A percentile compares a stretch with the other conserved stretches of the same genome.
Conservation (phyloP, 768 basidiomycete genomes). For the Boletus tylopilopsis region DNA sequence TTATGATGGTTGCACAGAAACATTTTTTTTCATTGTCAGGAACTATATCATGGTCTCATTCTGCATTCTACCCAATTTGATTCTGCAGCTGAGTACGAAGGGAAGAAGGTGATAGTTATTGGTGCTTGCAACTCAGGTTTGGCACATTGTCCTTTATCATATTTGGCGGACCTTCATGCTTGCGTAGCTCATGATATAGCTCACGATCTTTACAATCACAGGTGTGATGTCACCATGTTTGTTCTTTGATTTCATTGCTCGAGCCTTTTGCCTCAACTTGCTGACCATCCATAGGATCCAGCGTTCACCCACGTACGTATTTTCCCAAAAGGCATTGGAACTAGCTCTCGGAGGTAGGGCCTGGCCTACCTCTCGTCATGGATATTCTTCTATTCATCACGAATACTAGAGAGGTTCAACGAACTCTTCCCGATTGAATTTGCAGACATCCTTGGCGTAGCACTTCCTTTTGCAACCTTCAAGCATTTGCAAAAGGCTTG, state of each 20-base stretch:
- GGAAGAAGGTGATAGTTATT: conserved; percentile 63
- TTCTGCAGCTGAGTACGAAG: conserved; percentile 41
- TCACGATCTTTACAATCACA: conserved; percentile 28
- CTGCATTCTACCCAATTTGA: conserved; percentile 53
- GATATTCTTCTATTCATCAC: neutral
- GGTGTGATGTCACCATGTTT: conserved; percentile 29
- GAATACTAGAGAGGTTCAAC: conserved; percentile 23
- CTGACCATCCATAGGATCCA: conserved; percentile 17
- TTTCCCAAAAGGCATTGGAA: conserved; percentile 13
- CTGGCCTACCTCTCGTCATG: neutral
- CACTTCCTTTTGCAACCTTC: conserved; percentile 21
- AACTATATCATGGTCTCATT: conserved; percentile 48
- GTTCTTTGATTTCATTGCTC: neutral
- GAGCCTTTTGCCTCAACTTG: conserved; percentile 23
- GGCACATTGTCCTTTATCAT: neutral
- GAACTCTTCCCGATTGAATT: conserved; percentile 24
- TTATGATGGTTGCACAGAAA: neutral
- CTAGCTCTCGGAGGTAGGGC: conserved; percentile 14
- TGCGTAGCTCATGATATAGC: conserved; percentile 38
- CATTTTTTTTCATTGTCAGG: conserved; percentile 28
- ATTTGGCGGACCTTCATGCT: neutral
- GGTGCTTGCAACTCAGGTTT: conserved; percentile 61
- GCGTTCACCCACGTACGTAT: conserved; percentile 29
- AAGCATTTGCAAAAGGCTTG: conserved; percentile 12
- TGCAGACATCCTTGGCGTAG: conserved; percentile 20